Base-by-base conservation (phyloP, 345 rosid species). In the Carallia pectinifolia region DNA sequence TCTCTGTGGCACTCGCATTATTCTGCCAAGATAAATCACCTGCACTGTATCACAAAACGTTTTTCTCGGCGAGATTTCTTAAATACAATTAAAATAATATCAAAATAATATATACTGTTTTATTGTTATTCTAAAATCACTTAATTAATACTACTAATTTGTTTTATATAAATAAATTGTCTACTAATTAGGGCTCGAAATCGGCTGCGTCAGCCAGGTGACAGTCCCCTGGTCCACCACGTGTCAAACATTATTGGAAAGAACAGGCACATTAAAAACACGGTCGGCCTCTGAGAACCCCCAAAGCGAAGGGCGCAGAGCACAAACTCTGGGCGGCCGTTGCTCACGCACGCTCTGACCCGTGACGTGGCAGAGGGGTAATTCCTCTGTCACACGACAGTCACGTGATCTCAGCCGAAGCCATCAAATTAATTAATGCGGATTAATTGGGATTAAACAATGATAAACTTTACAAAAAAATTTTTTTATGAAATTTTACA, bases 341-440 rank as follows among this genome's bases (percentile, higher is more conserved):
- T 47, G 78, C 75, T 73, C 70, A 76, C 68, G 73, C 68, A 34
- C 50, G 80, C 66, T 66, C 59, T 30, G 16, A 80, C 50, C 23
- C 47, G 69, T 56, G 60, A 71, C 60, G 54, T 37, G 58, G 69
- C 34, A n/a, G 55, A 23, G 1, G 59, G 47, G 34, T 34, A 7
- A 33, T 54, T 6, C 56, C 37, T 13, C 67, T 52, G 67, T 17
- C 79, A 70, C 36, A 64, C 55, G 71, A 61, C n/a, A 58, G 18
- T 50, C 70, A 59, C 53, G 13, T 76, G 74, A 71, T 76, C 53
- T 71, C 71, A 37, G 13, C 30, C 30, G n/a, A 34, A 1, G 34
- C 37, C 73, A 16, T 62, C 55, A 53, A 3, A 62, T 53, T n/a
- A 44, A n/a, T 47, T n/a, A 59, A 31, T 30, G 31, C 15, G 54